Evolutionary conservation across 805 yeast genomes (phyloP), one percentile per base, ranked within the genome.

Genomic region (Spathaspora gorwiae): DNA sequence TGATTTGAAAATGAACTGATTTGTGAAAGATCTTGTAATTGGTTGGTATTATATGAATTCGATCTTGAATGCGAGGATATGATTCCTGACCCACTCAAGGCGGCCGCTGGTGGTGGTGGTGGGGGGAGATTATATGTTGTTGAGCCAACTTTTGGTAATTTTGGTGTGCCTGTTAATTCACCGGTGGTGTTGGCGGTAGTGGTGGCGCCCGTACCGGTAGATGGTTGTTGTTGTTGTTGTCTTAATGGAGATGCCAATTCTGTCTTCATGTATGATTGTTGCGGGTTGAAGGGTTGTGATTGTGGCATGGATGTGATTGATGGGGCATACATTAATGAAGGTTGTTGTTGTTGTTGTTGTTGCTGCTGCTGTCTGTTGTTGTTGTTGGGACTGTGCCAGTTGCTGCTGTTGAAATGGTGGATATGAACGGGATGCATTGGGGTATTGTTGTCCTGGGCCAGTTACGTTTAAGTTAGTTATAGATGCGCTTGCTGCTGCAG

Each of bases 241-340:
- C 62, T 54, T 38, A 59, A 52, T 2, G 72, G 72, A 2, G 71
- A 66, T n/a, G 68, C 61, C 54, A 44, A 76, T 73, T 53, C 80
- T 52, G 47, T 66, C 61, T 54, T 71, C 31, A 9, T 34, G 35
- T n/a, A n/a, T 44, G 43, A 44, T 30, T 39, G 50, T 35, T 43
- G 49, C 30, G 10, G 32, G 37, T 38, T 11, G 36, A 13, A 13
- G 3, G 11, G 40, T 26, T 38, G 40, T n/a, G 37, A 38, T 26
- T 9, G 40, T 13, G 14, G 40, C 14, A 35, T 11, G 36, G 24
- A 11, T 38, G 40, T 3, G 38, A 5, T 24, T 26, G 26, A 26
- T 30, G 13, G 42, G 42, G 31, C 26, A 26, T 40, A 42, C 38
- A 13, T 15, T 5, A 26, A 12, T 40, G 42, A 43, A 9, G 12